Base-by-base conservation (phyloP, 2,329 filamentous ascomycete species). In the Ophiocordyceps camponoti-floridani region DNA sequence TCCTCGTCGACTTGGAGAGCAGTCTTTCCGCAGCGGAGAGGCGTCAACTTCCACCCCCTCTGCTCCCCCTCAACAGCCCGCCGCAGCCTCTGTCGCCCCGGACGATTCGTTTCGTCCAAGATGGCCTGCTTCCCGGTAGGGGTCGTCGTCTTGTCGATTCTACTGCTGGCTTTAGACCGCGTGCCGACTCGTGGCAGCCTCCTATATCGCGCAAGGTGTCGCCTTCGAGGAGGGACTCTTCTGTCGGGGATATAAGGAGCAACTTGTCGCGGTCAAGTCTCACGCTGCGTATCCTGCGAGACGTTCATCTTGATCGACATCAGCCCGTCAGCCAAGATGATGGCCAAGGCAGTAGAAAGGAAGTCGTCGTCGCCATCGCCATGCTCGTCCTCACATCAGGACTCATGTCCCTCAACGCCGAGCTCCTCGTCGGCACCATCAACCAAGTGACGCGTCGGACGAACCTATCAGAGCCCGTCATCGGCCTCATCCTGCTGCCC, bases 401-500 rank as follows among this genome's bases (percentile, higher is more conserved):
- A 1, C 59, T 78, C 28, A 73, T 79, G 45, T 75, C 74, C 2
- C 54, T 76, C 38, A 77, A 72, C 48, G 74, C 75, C 45, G 74
- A 79, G 50, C 76, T 77, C 47, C 69, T 79, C 51, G 74, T 78
- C 40, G 67, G 65, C 46, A 70, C 69, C 41, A 78, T 79, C 48
- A 66, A 73, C 52, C 68, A 68, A 28, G 65, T 79, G 0, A 70
- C 75, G 0, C 57, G 57, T n/a, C 56, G 59, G 38, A 58, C 58
- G 1, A 66, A 65, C 3, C 56, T 79, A 2, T 73, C 71, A 11
- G 70, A 77, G 52, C 65, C 70, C 0, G 70, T 79, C 44, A 72
- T 79, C 42, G 75, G 75, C 35, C 62, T 79, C 12, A 75, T 79
- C 40, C 67, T 79, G 46, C 61, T 79, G 11, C 76, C 76, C 0